Conservation (phyloP, 1,139 yeast genomes). For the Zygoascus meyerae region DNA sequence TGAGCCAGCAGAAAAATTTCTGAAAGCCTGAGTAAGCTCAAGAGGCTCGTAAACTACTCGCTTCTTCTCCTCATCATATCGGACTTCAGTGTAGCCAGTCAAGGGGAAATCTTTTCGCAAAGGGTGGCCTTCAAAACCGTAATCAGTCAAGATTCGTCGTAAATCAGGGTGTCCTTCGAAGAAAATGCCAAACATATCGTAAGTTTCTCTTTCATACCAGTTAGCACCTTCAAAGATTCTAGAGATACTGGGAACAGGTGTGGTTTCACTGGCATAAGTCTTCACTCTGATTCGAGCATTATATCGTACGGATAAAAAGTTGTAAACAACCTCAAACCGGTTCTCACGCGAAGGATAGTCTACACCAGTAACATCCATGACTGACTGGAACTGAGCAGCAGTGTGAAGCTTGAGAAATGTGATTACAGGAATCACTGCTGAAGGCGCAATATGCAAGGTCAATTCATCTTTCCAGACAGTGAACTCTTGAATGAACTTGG, state of each 20-base stretch:
- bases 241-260: conserved; percentile 73
- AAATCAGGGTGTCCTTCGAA: conserved; percentile 87
- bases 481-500: conserved; percentile 77
- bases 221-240: conserved; percentile 73
- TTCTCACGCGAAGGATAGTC: conserved; percentile 81
- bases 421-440: conserved; percentile 64
- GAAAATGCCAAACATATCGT: conserved; percentile 79
- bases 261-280: conserved; percentile 79
- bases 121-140: conserved; percentile 91
- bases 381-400: conserved; percentile 70
- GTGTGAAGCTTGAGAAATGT: conserved; percentile 72
- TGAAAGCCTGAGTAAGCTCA: conserved; percentile 86
- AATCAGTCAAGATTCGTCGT: conserved; percentile 86
- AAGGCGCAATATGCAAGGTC: conserved; percentile 69
- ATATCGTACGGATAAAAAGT: conserved; percentile 72
- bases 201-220: conserved; percentile 88
- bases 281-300: conserved; percentile 85
- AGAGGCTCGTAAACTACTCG: conserved; percentile 85
- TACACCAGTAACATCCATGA: conserved; percentile 79
- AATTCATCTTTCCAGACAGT: conserved; percentile 90
- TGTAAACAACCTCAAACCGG: conserved; percentile 84
- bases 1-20: conserved; percentile 83
- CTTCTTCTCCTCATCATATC: conserved; percentile 88
- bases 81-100: conserved; percentile 83
- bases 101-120: conserved; percentile 90